These are phyloP conservation scores for Durotheca rogersii DNA, from an alignment of 495 filamentous ascomycete species.

Conservation along the genomic window DNA sequence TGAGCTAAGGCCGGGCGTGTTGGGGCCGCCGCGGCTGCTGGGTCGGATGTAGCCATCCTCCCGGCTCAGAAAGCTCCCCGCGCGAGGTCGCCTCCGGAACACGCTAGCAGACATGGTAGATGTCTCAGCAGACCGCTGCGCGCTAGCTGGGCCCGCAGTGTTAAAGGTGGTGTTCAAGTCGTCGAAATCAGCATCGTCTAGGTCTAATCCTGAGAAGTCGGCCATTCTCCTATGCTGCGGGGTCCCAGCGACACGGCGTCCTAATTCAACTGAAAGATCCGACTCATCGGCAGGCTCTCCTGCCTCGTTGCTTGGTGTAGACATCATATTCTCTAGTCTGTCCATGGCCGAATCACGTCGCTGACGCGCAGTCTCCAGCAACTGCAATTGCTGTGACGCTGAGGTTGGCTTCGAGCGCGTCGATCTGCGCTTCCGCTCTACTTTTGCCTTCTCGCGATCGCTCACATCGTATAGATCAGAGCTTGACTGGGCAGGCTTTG, in stretches of 20 bases:
- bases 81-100: conserved; percentile 48
- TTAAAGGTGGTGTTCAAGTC: conserved; percentile 48
- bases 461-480: conserved; percentile 50
- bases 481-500: conserved; percentile 13
- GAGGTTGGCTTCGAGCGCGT: conserved; percentile 12
- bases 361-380: conserved; percentile 33
- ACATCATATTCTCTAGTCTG: conserved; percentile 42
- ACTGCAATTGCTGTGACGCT: conserved; percentile 34
- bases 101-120: conserved; percentile 45
- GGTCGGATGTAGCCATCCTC: conserved; percentile 49
- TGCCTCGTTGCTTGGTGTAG: conserved; percentile 31
- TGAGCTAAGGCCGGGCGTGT: conserved; percentile 47
- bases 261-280: conserved; percentile 30
- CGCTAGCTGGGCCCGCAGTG: conserved; percentile 31
- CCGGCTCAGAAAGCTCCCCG: conserved; percentile 48
- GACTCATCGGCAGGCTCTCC: conserved; percentile 3
- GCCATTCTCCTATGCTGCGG: conserved; percentile 31
- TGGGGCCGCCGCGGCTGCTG: conserved; percentile 46
- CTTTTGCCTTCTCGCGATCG: conserved; percentile 45
- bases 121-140: conserved; percentile 45
- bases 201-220: conserved; percentile 47
- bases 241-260: conserved; percentile 35
- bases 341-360: conserved; percentile 45
- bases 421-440: conserved; percentile 26
- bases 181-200: conserved; percentile 49